Percentiles rank a stretch among this genome's conserved stretches.
These are phyloP conservation scores for Sporothrix protearum DNA, from an alignment of 2,329 filamentous ascomycete genomes.

Conservation along the genomic window DNA sequence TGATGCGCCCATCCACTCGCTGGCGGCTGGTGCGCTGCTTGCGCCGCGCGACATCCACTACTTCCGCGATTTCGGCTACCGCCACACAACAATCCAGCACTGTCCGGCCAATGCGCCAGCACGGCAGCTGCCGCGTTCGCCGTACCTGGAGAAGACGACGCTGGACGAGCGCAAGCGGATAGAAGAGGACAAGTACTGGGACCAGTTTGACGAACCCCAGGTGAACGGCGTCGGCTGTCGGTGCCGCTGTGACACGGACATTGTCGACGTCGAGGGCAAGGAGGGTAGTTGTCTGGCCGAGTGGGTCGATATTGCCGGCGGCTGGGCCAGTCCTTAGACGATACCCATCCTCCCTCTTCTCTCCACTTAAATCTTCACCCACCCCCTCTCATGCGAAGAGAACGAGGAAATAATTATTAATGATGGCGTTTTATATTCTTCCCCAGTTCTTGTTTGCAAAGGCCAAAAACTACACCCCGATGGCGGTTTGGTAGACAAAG, in stretches of 20 bases:
- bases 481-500: no score
- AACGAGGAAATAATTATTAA: slow-evolving; percentile 24
- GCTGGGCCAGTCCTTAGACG: slow-evolving; percentile 61
- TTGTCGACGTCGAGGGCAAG: slow-evolving; percentile 96
- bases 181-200: slow-evolving; percentile 97
- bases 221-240: slow-evolving; percentile 96
- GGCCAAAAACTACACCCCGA: neutral
- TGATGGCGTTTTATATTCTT: slow-evolving; percentile 23
- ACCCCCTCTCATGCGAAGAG: slow-evolving; percentile 15
- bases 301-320: slow-evolving; percentile 96
- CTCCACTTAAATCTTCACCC: neutral
- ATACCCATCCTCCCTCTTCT: neutral
- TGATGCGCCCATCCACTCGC: slow-evolving; percentile 95
- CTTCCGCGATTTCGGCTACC: slow-evolving; percentile 97
- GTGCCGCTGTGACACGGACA: slow-evolving; percentile 94
- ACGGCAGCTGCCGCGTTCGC: slow-evolving; percentile 74
- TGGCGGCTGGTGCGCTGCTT: slow-evolving; percentile 86
- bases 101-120: slow-evolving; percentile 93
- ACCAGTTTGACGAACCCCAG: slow-evolving; percentile 76
- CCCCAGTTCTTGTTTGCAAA: slow-evolving; percentile 3
- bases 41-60: slow-evolving; percentile 86
- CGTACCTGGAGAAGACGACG: slow-evolving; percentile 79
- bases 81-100: slow-evolving; percentile 98
- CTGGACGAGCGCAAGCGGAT: slow-evolving; percentile 75
- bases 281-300: slow-evolving; percentile 91